These are phyloP conservation scores for Chlorella sp. DNA, from an alignment of 139 green algal genomes.

Conservation along the genomic window DNA sequence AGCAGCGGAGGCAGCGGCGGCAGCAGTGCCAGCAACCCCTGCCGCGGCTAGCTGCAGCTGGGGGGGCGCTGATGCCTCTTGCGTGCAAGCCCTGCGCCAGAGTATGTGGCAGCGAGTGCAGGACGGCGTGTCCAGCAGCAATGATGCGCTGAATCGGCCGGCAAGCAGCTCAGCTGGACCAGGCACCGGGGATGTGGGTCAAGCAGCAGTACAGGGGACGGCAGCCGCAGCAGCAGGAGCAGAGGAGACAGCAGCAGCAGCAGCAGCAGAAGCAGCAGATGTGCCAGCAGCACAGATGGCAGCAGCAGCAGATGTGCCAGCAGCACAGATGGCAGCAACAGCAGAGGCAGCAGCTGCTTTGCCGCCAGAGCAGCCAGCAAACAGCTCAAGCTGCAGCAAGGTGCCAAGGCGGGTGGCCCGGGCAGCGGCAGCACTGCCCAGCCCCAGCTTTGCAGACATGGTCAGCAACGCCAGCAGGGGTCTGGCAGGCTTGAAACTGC, in stretches of 20 bases:
- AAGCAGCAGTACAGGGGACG: not conserved
- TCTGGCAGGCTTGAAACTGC: not conserved
- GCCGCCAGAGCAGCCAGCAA: not conserved
- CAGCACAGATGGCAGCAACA: not conserved
- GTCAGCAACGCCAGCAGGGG: not conserved
- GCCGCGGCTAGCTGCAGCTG: not conserved
- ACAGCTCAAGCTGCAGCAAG: not conserved
- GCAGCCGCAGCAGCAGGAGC: too few relatives aligned
- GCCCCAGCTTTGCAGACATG: slow-evolving; percentile 7
- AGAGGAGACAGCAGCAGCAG: too few relatives aligned
- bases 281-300: not conserved
- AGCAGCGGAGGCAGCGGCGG: not conserved
- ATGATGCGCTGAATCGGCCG: not conserved
- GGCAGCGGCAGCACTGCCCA: not conserved
- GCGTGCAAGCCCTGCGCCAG: not conserved
- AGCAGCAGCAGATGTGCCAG: not conserved
- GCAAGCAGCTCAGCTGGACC: not conserved
- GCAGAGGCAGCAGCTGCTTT: not conserved
- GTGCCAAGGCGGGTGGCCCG: not conserved
- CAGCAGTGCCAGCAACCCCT: not conserved
- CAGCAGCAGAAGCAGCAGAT: not conserved
- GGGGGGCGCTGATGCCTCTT: not conserved
- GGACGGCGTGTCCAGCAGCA: not conserved
- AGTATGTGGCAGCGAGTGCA: not conserved
- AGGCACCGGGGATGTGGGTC: not conserved